Evolutionary conservation across 2,329 filamentous ascomycete genomes (phyloP).

Genomic region (Spiromastix sp.): DNA sequence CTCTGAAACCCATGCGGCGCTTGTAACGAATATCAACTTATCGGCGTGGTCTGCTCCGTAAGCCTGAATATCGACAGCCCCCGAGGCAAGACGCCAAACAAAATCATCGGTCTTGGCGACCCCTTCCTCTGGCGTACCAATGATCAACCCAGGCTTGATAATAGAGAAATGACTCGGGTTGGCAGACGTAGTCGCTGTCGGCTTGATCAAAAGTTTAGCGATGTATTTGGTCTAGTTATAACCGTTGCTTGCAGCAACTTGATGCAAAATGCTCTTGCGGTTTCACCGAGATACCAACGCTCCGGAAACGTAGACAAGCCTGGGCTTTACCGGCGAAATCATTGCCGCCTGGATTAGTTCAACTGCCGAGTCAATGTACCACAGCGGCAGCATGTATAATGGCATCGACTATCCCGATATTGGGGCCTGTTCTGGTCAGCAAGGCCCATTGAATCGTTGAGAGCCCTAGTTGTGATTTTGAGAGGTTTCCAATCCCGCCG

Average conservation of each 20-base stretch:
- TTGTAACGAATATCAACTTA: neutral
- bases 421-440: slow-evolving; percentile 8
- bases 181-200: slow-evolving; percentile 3
- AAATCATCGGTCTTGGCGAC: slow-evolving; percentile 11
- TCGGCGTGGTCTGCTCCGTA: neutral
- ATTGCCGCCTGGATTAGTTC: slow-evolving; percentile 12
- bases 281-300: slow-evolving; percentile 10
- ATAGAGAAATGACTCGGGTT: slow-evolving; percentile 8
- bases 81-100: slow-evolving; percentile 11
- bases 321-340: slow-evolving; percentile 2
- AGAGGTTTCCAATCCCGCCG: slow-evolving; percentile 13
- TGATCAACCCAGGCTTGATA: slow-evolving; percentile 15
- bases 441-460: slow-evolving; percentile 12
- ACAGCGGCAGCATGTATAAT: slow-evolving; percentile 17
- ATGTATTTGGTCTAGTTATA: slow-evolving; percentile 14
- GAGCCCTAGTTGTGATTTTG: slow-evolving; percentile 8
- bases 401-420: slow-evolving; percentile 7
- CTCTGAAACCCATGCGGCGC: too few relatives aligned
- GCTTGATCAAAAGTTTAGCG: slow-evolving; percentile 12
- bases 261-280: neutral
- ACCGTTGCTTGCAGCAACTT: slow-evolving; percentile 7
- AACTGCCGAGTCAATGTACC: slow-evolving; percentile 14
- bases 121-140: slow-evolving; percentile 11
- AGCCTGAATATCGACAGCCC: neutral
- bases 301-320: slow-evolving; percentile 21